Evolutionary conservation across 2,329 filamentous ascomycete species (phyloP).

Genomic region (Sporothrix protearum): DNA sequence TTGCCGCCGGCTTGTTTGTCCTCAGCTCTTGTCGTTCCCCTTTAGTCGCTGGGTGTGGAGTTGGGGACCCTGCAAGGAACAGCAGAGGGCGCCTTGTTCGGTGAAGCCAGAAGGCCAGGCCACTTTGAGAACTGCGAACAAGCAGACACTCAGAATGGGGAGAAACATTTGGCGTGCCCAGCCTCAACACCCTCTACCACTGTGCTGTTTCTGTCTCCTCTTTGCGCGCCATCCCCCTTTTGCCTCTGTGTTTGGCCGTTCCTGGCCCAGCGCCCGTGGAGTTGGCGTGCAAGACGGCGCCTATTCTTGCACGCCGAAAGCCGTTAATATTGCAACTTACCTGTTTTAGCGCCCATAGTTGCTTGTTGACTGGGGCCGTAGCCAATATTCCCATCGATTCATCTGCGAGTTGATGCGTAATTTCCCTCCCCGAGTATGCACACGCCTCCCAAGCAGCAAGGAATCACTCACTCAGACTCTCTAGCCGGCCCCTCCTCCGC

Average conservation of each 20-base stretch:
- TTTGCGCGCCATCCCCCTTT: not conserved
- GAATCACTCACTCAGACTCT: too few species aligned
- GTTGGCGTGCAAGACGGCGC: not conserved
- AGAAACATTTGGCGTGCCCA: not conserved
- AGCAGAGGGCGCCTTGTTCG: constrained; percentile 7
- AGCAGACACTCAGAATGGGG: not conserved
- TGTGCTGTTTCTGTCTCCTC: not conserved
- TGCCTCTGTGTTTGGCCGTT: not conserved
- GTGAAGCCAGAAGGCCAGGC: not conserved
- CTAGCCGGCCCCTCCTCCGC: not conserved
- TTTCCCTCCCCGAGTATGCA: not conserved
- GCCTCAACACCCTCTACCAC: not conserved
- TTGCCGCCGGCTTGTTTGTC: not conserved
- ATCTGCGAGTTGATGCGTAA: not conserved
- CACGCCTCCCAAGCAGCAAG: not conserved
- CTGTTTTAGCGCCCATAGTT: not conserved
- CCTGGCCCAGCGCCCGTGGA: not conserved
- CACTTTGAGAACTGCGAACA: not conserved
- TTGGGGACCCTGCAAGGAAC: not conserved
- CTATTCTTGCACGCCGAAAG: not conserved
- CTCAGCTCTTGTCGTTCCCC: not conserved
- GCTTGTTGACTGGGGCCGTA: not conserved
- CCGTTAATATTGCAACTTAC: not conserved
- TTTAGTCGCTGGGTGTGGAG: not conserved
- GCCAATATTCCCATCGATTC: not conserved